Conservation (phyloP, 192 early-diverging fungal species). For the Fimicolochytrium jonesii region DNA sequence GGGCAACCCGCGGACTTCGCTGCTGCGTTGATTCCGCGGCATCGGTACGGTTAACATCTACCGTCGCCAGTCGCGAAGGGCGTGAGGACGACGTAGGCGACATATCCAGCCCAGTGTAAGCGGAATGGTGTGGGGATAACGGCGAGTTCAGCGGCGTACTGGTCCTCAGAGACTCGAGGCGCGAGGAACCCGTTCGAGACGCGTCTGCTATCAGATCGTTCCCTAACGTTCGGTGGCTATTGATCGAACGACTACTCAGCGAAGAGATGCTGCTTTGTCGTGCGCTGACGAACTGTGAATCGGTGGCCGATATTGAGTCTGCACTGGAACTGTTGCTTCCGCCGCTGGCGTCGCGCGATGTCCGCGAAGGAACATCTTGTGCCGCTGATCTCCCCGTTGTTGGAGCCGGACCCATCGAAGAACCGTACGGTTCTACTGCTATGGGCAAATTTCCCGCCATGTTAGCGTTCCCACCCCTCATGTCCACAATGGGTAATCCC, state of each 20-base stretch:
- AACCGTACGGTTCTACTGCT: background rate
- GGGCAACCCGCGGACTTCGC: no score
- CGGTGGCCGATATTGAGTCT: constrained; percentile 12
- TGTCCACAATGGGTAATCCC: background rate
- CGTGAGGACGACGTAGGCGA: no score
- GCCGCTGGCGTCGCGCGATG: no score
- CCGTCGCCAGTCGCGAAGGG: no score
- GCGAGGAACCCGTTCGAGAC: background rate
- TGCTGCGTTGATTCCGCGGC: background rate
- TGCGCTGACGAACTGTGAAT: constrained; percentile 20
- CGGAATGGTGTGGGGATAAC: background rate
- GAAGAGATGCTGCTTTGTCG: constrained; percentile 17
- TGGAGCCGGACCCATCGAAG: background rate
- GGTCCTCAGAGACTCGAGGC: background rate
- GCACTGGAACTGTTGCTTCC: background rate
- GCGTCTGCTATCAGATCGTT: background rate
- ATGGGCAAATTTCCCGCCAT: background rate
- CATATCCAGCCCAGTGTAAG: no score
- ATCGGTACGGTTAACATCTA: background rate
- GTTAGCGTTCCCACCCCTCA: background rate
- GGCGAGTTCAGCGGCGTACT: background rate
- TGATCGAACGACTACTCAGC: background rate
- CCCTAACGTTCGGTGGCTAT: background rate
- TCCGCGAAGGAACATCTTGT: no score
- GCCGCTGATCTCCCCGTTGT: background rate